phyloP scores from a whole-genome alignment of 2,329 filamentous ascomycete genomes.

The Berkeleyomyces basicola region DNA sequence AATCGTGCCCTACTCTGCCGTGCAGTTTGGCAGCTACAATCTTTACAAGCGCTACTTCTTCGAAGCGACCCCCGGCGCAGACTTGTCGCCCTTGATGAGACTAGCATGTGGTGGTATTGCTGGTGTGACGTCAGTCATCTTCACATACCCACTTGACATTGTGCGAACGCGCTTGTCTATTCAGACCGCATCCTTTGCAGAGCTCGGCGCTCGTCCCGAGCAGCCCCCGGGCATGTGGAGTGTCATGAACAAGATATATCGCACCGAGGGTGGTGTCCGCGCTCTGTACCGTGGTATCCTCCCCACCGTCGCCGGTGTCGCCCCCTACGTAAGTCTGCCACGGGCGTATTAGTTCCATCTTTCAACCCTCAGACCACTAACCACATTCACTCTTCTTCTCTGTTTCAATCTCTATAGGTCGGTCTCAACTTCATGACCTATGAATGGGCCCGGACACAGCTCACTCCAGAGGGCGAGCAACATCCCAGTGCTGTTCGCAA shows the following conservation, averaged over 20 bases:
- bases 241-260: constrained; percentile 73
- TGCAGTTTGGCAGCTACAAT: constrained; percentile 97
- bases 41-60: constrained; percentile 84
- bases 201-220: constrained; percentile 44
- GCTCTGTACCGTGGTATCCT: constrained; percentile 91
- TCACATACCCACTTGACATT: constrained; percentile 94
- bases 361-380: background rate
- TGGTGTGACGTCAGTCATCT: constrained; percentile 86
- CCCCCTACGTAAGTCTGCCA: constrained; percentile 55
- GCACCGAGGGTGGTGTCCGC: constrained; percentile 65
- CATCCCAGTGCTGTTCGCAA: constrained; percentile 70
- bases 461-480: constrained; percentile 76
- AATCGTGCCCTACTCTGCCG: constrained; percentile 94
- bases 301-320: constrained; percentile 86
- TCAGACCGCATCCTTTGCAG: constrained; percentile 89
- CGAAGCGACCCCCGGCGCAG: constrained; percentile 55
- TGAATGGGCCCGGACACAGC: constrained; percentile 65
- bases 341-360: background rate
- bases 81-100: constrained; percentile 56
- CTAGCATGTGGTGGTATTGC: constrained; percentile 82
- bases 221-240: constrained; percentile 85
- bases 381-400: background rate
- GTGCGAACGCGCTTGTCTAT: constrained; percentile 91
- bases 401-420: constrained; percentile 36
- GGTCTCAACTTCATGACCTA: constrained; percentile 98